Base-by-base conservation (phyloP, 2,329 filamentous ascomycete species). In the Beauveria sp. region DNA sequence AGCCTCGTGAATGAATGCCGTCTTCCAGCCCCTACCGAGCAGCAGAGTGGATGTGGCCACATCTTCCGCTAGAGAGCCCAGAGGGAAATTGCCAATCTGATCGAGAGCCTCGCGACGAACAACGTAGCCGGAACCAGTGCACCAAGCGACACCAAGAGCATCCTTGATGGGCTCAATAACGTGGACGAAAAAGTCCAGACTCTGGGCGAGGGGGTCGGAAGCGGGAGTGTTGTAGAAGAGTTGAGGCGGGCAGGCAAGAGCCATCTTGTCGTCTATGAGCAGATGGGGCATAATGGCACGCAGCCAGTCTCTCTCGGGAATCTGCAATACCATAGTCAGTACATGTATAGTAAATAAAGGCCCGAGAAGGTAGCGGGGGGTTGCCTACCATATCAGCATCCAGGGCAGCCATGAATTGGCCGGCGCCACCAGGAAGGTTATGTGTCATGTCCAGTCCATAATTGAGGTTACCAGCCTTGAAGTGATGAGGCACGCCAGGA, bases 381-480 rank as follows among this genome's bases (percentile, higher is more conserved):
- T 16, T 1, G 65, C 70, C 50, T 71, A 78, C 76, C 86, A 88
- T 88, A 68, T 88, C 86, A 22, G 85, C 85, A 68, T 88, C 86
- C 40, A 88, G 74, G 45, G 82, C 82, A n/a, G 84, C 85, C 69
- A 87, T 82, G 69, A 78, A 87, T 66, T 82, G 76, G 46, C 77
- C 76, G n/a, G 81, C 75, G 26, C 83, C 83, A 20, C 81, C 82
- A 1, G 81, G 80, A 38, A 86, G 72, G n/a, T 72, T 68, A 18
- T 76, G 74, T 5, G 79, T 75, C 60, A 79, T 75, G 18, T 83
- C 79, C 22, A 84, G 71, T 40, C 82, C 85, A 61, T 83, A 82
- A 71, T 86, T 87, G 58, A 88, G 74, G 68, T 88, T 88, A 56
- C 85, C 84, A 1, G 85, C 83, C 74, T 88, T 88, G 76, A 84